Evolutionary conservation across 441 rosid genomes (phyloP).

Genomic region (Euphorbia schlechtendalii): DNA sequence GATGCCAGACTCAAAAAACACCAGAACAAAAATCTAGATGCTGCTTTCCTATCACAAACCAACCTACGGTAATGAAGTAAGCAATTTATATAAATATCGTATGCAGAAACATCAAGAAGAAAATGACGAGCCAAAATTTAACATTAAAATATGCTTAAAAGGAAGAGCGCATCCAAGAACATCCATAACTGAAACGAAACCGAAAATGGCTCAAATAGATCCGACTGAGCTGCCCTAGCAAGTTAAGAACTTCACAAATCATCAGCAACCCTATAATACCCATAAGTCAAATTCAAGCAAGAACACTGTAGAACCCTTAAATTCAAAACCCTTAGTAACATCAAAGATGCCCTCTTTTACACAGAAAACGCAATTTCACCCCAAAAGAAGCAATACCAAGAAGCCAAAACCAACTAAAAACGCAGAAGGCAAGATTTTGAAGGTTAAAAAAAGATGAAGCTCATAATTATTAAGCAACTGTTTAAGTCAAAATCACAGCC

Average conservation of each 20-base stretch:
- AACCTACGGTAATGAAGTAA: not conserved
- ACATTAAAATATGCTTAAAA: not conserved
- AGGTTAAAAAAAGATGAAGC: slow-evolving; percentile 12
- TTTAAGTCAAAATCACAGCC: slow-evolving; percentile 16
- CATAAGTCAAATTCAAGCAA: slow-evolving; percentile 15
- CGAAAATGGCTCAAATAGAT: not conserved
- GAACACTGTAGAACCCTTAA: slow-evolving; percentile 16
- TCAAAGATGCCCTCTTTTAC: not conserved
- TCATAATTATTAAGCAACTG: not conserved
- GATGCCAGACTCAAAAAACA: slow-evolving; percentile 15
- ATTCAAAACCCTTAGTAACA: slow-evolving; percentile 1
- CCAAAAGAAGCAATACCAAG: slow-evolving; percentile 15
- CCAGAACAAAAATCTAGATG: not conserved
- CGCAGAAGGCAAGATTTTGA: slow-evolving; percentile 7
- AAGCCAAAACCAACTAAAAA: slow-evolving; percentile 20
- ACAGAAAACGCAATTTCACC: not conserved
- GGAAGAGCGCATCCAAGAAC: not conserved
- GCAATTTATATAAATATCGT: slow-evolving; percentile 1
- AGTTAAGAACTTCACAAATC: not conserved
- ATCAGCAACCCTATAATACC: slow-evolving; percentile 5
- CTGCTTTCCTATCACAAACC: not conserved
- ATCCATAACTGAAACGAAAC: not conserved
- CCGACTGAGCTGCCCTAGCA: slow-evolving; percentile 4
- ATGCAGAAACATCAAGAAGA: not conserved
- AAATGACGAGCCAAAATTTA: slow-evolving; percentile 7